phyloP scores from a whole-genome alignment of 352 stramenopile species.

The Phytopythium mirpurense region DNA sequence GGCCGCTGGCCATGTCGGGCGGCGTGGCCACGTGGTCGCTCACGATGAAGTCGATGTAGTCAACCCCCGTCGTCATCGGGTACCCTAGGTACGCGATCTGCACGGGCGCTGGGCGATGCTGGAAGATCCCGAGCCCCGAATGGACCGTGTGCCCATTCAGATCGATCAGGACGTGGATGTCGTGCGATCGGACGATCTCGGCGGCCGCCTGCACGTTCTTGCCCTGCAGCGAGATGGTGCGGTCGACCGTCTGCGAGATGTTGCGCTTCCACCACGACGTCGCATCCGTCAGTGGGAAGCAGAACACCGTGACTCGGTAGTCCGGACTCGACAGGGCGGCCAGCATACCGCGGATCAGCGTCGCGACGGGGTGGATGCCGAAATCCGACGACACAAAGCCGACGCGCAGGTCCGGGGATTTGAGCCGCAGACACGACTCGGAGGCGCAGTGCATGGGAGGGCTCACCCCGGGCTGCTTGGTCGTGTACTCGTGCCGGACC shows the following conservation, averaged over 20 bases:
- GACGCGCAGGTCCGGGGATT: conserved; percentile 30
- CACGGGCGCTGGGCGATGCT: conserved; percentile 52
- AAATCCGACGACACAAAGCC: conserved; percentile 84
- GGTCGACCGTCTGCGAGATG: conserved; percentile 60
- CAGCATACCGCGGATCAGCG: conserved; percentile 61
- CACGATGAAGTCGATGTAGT: conserved; percentile 65
- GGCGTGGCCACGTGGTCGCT: conserved; percentile 52
- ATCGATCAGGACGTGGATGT: conserved; percentile 76
- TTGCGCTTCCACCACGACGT: conserved; percentile 81
- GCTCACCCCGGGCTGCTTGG: conserved; percentile 1
- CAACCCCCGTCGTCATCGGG: conserved; percentile 58
- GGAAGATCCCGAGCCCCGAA: conserved; percentile 61
- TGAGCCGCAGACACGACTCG: conserved; percentile 16
- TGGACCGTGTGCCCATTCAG: conserved; percentile 83
- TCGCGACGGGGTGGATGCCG: conserved; percentile 71
- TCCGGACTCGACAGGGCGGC: conserved; percentile 28
- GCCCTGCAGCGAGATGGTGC: conserved; percentile 59
- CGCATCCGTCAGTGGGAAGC: conserved; percentile 53
- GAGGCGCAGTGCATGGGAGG: conserved; percentile 14
- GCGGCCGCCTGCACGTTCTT: conserved; percentile 49
- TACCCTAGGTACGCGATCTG: conserved; percentile 77
- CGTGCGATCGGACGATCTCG: conserved; percentile 36
- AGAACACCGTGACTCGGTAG: conserved; percentile 48
- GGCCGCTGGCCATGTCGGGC: conserved; percentile 18
- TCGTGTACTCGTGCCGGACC: conserved; percentile 12